A percentile compares a stretch with the other conserved stretches of the same genome.
phyloP scores from a whole-genome alignment of 768 basidiomycete genomes.

The Leccinum olivaceopallidum region DNA sequence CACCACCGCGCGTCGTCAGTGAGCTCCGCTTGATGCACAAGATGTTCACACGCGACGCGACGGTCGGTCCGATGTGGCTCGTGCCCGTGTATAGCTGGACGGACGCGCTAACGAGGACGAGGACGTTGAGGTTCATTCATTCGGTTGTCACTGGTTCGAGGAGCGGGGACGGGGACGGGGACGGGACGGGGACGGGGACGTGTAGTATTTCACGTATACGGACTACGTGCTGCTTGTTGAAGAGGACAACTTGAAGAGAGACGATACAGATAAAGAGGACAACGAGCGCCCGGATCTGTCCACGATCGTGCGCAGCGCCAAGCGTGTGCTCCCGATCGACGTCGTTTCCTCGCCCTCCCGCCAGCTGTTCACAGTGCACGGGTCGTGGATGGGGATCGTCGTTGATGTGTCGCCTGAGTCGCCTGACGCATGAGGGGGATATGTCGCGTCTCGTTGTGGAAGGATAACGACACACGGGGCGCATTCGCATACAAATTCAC shows the following conservation, averaged over 20 bases:
- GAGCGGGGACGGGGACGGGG: too few relatives aligned
- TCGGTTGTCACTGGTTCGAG: background rate
- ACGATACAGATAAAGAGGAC: background rate
- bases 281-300: background rate
- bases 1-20: background rate
- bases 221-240: conserved; percentile 13
- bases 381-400: conserved; percentile 11
- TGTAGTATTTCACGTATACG: conserved; percentile 10
- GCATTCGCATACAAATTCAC: conserved; percentile 13
- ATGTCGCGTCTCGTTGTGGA: background rate
- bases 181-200: too few relatives aligned
- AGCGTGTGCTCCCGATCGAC: conserved; percentile 10
- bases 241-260: background rate
- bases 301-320: conserved; percentile 7
- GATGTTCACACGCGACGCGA: conserved; percentile 1
- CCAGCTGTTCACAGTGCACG: conserved; percentile 9
- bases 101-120: conserved; percentile 11
- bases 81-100: conserved; percentile 12
- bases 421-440: conserved; percentile 13
- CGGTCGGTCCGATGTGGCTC: conserved; percentile 2
- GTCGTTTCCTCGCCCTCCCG: conserved; percentile 3
- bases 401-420: conserved; percentile 14
- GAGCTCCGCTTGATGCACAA: conserved; percentile 26
- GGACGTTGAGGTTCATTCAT: conserved; percentile 24
- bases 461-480: background rate